phyloP scores from a whole-genome alignment of 345 rosid species.

The Melaleuca alternifolia region DNA sequence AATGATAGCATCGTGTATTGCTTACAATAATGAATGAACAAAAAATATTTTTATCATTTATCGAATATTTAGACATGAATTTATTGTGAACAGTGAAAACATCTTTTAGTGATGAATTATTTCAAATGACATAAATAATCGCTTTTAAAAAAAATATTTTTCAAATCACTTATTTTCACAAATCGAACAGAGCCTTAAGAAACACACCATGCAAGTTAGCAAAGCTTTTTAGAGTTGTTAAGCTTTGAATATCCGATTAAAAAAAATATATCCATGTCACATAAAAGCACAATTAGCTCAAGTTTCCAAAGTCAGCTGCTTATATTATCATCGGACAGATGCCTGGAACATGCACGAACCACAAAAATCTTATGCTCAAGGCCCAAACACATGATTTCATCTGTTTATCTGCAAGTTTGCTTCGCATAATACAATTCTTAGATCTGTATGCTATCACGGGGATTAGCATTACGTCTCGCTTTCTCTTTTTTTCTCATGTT shows the following conservation, averaged over 20 bases:
- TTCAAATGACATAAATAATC: too few relatives aligned
- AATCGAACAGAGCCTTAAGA: too few relatives aligned
- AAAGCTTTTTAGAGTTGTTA: background rate
- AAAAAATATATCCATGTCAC: background rate
- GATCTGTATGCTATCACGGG: background rate
- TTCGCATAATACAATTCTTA: background rate
- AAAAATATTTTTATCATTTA: too few relatives aligned
- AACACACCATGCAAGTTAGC: too few relatives aligned
- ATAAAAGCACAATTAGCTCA: background rate
- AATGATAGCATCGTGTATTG: too few relatives aligned
- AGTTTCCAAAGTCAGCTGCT: background rate
- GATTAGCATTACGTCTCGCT: background rate
- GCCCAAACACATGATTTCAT: background rate
- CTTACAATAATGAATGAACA: too few relatives aligned
- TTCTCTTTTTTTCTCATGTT: background rate
- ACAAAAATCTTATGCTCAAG: background rate
- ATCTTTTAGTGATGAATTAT: too few relatives aligned
- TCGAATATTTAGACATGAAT: too few relatives aligned
- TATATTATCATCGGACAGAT: background rate
- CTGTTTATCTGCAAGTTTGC: background rate
- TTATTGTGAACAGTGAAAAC: too few relatives aligned
- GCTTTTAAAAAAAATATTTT: too few relatives aligned
- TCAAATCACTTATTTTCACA: too few relatives aligned
- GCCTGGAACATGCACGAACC: rapidly evolving
- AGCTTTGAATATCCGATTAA: background rate